These are phyloP conservation scores for Erodium texanum DNA, from an alignment of 441 rosid species.

Conservation along the genomic window DNA sequence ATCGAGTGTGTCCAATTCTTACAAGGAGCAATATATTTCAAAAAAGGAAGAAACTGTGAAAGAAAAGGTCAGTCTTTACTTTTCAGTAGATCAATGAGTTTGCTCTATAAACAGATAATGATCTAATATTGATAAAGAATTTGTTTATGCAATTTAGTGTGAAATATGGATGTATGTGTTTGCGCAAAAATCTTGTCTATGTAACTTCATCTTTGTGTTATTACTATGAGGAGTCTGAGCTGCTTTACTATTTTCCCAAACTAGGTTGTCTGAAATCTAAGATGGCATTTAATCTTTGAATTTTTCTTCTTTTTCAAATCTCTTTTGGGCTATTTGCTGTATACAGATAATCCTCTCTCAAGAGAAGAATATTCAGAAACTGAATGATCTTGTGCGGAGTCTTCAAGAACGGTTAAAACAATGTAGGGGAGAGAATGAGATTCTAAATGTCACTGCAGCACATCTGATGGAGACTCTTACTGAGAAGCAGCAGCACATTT, in stretches of 20 bases:
- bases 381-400: conserved; percentile 47
- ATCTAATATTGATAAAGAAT: background rate
- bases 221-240: background rate
- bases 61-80: conserved; percentile 46
- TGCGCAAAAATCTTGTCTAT: too few species aligned
- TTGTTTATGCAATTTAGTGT: background rate
- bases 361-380: conserved; percentile 61
- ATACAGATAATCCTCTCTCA: conserved; percentile 65
- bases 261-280: too few species aligned
- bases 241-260: too few species aligned
- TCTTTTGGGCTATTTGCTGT: conserved; percentile 14
- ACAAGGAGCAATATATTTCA: conserved; percentile 30
- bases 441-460: conserved; percentile 21
- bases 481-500: conserved; percentile 17
- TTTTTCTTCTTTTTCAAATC: background rate
- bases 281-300: background rate
- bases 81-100: background rate
- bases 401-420: conserved; percentile 46
- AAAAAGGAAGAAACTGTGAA: conserved; percentile 40
- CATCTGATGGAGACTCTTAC: conserved; percentile 35
- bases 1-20: conserved; percentile 26
- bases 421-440: conserved; percentile 43
- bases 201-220: background rate
- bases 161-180: too few species aligned
- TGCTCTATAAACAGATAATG: too few species aligned